Base-by-base conservation (phyloP, 495 filamentous ascomycete genomes). In the Letharia columbiana region DNA sequence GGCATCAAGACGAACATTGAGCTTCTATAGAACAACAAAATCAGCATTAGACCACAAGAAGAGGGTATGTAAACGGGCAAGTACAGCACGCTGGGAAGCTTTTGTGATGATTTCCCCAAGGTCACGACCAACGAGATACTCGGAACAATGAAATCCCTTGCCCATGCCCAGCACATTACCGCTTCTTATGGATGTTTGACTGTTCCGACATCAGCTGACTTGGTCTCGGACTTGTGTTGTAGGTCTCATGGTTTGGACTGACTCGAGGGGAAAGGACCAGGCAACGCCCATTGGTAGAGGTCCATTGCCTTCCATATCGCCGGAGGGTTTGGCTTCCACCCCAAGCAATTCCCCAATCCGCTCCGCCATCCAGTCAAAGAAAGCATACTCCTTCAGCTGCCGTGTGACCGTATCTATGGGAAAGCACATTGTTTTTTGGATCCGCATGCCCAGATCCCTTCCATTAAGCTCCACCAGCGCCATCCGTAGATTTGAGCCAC, bases 341-440 rank as follows among this genome's bases (percentile, higher is more conserved):
- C 74, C 64, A 71, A 87, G 76, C n/a, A 78, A 76, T n/a, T 86
- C 80, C 56, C 71, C 67, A 52, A 89, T 86, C 45, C 79, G 76
- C 44, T 75, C 76, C 7, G 86, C 86, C 79, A 89, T 86, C 86
- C 86, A 89, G 68, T 88, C 86, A 66, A 88, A 89, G 72, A 89
- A 88, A 0, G 72, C 72, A 1, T 77, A 78, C 0, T 84, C 86
- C 62, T 80, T 74, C 66, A 88, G 71, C 37, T 78, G 67, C 65
- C 82, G 82, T 60, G 87, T 77, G 5, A 70, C 64, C 57, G 81
- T 78, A 70, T 85, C 83, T 59, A 89, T 88, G 11, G 73, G 69
- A 45, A 78, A 83, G 18, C 77, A 80, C 33, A 78, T 72, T 49
- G 82, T 80, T 42, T 72, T 75, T 49, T 81, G 69, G 49, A 87